Conservation (phyloP, 306 rosid genomes). For the Geum urbanum region DNA sequence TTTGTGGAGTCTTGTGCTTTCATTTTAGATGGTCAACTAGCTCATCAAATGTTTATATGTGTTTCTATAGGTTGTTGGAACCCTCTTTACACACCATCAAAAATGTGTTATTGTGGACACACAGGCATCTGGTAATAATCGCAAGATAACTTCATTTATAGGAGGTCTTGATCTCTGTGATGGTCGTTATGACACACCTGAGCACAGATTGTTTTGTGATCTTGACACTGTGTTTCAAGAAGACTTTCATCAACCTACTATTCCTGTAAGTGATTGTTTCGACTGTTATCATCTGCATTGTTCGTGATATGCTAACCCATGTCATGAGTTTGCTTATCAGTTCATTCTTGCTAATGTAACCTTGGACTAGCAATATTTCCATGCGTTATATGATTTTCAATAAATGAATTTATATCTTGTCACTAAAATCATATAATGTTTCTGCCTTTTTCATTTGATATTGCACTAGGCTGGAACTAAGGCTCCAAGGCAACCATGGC, state of each 20-base stretch:
- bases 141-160: constrained; percentile 78
- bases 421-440: too few species aligned
- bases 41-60: constrained; percentile 22
- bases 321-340: not conserved
- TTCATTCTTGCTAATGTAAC: not conserved
- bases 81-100: constrained; percentile 90
- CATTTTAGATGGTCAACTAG: constrained; percentile 19
- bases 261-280: constrained; percentile 60
- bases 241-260: constrained; percentile 81
- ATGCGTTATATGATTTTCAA: not conserved
- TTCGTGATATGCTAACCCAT: not conserved
- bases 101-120: constrained; percentile 90
- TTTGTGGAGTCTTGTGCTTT: constrained; percentile 5
- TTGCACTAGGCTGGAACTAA: constrained; percentile 59
- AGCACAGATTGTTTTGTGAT: constrained; percentile 74
- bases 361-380: not conserved
- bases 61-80: constrained; percentile 69
- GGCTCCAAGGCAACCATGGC: constrained; percentile 97
- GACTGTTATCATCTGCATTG: not conserved
- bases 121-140: constrained; percentile 66
- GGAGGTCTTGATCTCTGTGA: constrained; percentile 97
- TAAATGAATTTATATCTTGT: not conserved
- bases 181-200: constrained; percentile 97
- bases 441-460: constrained; percentile 1
- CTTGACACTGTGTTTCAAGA: constrained; percentile 55